A percentile compares a stretch with the other conserved stretches of the same genome.
Conservation (phyloP, 2,329 filamentous ascomycete genomes). For the Fusarium armeniacum region DNA sequence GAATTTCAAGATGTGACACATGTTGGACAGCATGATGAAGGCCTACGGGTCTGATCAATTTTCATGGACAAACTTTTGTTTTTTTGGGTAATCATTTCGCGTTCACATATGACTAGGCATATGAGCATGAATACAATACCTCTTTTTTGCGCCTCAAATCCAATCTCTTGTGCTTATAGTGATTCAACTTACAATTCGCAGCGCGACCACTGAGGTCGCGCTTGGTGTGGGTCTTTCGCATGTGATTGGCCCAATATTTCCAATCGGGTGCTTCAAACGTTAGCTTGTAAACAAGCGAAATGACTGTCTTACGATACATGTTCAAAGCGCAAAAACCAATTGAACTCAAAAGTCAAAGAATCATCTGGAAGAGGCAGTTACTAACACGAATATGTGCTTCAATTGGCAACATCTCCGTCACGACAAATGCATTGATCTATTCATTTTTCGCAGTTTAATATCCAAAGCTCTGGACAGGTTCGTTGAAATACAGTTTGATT, state of each 20-base stretch:
- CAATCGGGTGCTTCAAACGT: conserved; percentile 26
- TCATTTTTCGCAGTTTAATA: no score
- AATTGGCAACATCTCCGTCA: background rate
- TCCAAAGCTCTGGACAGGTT: background rate
- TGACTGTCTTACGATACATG: conserved; percentile 16
- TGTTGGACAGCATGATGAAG: conserved; percentile 41
- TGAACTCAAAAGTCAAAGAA: background rate
- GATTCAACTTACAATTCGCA: conserved; percentile 1
- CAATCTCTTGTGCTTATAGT: background rate
- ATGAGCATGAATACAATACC: conserved; percentile 49
- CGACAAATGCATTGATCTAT: background rate
- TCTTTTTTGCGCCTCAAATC: conserved; percentile 37
- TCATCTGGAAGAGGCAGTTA: background rate
- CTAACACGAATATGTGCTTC: background rate
- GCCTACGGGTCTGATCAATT: conserved; percentile 32
- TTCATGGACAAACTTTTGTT: conserved; percentile 47
- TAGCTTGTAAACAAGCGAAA: conserved; percentile 32
- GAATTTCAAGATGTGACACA: conserved; percentile 37
- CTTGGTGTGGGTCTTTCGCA: background rate
- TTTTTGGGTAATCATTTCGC: conserved; percentile 43
- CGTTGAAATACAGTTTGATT: background rate
- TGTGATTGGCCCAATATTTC: conserved; percentile 32
- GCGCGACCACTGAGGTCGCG: conserved; percentile 15
- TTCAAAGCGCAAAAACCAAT: conserved; percentile 9
- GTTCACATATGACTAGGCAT: conserved; percentile 47